Evolutionary conservation across 2,329 filamentous ascomycete genomes (phyloP).

Genomic region (Hypocrella siamensis): DNA sequence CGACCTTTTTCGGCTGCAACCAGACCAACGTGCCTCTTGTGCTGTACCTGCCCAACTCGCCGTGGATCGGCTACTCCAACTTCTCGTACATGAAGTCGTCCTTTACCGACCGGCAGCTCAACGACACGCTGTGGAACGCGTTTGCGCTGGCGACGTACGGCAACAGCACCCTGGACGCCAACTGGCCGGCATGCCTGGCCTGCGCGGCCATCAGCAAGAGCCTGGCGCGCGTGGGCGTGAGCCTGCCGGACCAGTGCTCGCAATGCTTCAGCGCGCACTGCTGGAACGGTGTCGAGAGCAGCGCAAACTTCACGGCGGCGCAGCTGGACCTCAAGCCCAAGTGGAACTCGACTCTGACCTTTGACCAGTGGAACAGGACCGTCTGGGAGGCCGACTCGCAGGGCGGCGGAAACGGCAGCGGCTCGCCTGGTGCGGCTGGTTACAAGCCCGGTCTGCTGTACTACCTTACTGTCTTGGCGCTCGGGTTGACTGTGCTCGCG

Average conservation of each 20-base stretch:
- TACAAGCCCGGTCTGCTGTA: too few species aligned
- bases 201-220: constrained; percentile 66
- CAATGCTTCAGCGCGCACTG: constrained; percentile 65
- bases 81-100: constrained; percentile 52
- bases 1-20: constrained; percentile 66
- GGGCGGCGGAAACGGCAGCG: too few species aligned
- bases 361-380: too few species aligned
- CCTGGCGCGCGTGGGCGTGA: constrained; percentile 47
- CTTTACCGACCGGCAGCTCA: constrained; percentile 48
- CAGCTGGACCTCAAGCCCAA: too few species aligned
- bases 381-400: too few species aligned
- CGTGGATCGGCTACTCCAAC: constrained; percentile 59
- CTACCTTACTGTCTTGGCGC: too few species aligned
- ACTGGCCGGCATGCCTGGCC: constrained; percentile 66
- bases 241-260: constrained; percentile 51
- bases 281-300: constrained; percentile 78
- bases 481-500: too few species aligned
- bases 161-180: constrained; percentile 52
- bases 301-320: not conserved
- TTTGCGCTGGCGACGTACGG: constrained; percentile 64
- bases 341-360: too few species aligned
- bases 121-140: constrained; percentile 66
- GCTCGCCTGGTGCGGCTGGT: too few species aligned
- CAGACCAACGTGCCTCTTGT: constrained; percentile 39
- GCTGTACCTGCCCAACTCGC: constrained; percentile 71